Conservation (phyloP, 2,329 filamentous ascomycete genomes). For the Phialophora verrucosa region DNA sequence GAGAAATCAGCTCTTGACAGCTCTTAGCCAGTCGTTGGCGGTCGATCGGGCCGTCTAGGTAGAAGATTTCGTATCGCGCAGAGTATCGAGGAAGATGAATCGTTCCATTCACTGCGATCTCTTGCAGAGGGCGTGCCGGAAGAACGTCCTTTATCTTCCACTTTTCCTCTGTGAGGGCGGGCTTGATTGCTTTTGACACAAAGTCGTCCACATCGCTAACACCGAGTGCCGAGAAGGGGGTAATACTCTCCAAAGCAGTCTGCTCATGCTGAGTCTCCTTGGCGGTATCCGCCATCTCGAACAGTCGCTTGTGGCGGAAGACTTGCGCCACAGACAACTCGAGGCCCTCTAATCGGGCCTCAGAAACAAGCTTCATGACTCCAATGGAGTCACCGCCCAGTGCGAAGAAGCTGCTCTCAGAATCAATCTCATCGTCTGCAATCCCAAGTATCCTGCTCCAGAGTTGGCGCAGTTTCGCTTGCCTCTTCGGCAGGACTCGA, state of each 20-base stretch:
- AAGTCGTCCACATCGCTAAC: too few relatives aligned
- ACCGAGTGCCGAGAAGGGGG: too few relatives aligned
- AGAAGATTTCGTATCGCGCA: slow-evolving; percentile 68
- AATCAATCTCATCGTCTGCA: slow-evolving; percentile 42
- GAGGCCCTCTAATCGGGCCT: slow-evolving; percentile 28
- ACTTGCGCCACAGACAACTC: slow-evolving; percentile 39
- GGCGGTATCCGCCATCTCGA: slow-evolving; percentile 61
- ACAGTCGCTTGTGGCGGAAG: slow-evolving; percentile 46
- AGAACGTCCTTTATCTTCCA: slow-evolving; percentile 63
- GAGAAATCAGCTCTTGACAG: slow-evolving; percentile 32
- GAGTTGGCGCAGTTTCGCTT: slow-evolving; percentile 50
- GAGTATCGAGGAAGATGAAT: slow-evolving; percentile 65
- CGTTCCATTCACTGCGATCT: slow-evolving; percentile 65
- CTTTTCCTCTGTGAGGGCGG: too few relatives aligned
- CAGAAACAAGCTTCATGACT: slow-evolving; percentile 41
- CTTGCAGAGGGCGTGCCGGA: slow-evolving; percentile 64
- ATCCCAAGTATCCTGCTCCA: slow-evolving; percentile 59
- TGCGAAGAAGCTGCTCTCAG: slow-evolving; percentile 40
- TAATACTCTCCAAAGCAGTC: slow-evolving; percentile 32
- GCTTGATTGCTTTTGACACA: too few relatives aligned
- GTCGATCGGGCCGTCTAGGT: slow-evolving; percentile 61
- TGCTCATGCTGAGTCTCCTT: slow-evolving; percentile 43
- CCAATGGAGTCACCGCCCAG: slow-evolving; percentile 43
- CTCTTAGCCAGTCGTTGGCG: slow-evolving; percentile 53
- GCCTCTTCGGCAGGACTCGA: slow-evolving; percentile 6